Evolutionary conservation across 75 land plant species (phyloP).

Genomic region (Ceratopteris richardii): DNA sequence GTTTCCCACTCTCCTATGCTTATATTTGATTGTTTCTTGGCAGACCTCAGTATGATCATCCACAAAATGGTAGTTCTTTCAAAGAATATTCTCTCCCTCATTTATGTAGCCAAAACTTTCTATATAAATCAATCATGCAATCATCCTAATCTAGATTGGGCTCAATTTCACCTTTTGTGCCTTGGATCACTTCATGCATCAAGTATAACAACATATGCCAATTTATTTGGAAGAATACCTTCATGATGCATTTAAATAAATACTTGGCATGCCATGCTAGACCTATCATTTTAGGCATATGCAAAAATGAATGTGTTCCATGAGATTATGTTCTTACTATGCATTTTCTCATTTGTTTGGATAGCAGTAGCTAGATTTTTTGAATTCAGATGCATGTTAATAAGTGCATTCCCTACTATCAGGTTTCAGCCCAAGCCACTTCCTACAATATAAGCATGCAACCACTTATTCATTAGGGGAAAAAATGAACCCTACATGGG

Average conservation of each 20-base stretch:
- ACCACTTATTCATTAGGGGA: slow-evolving; percentile 25
- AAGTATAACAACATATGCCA: not conserved
- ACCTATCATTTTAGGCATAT: slow-evolving; percentile 1
- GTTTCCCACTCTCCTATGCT: slow-evolving; percentile 34
- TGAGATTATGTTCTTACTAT: not conserved
- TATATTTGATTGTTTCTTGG: slow-evolving; percentile 22
- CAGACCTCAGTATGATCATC: slow-evolving; percentile 39
- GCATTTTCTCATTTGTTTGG: slow-evolving; percentile 21
- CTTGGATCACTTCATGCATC: slow-evolving; percentile 5
- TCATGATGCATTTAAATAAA: slow-evolving; percentile 19
- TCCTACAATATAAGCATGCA: slow-evolving; percentile 33
- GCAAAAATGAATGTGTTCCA: slow-evolving; percentile 30
- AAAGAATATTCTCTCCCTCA: slow-evolving; percentile 39
- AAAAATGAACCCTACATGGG: too few species aligned
- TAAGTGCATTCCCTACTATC: slow-evolving; percentile 32
- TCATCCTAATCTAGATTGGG: slow-evolving; percentile 7
- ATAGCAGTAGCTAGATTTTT: slow-evolving; percentile 18
- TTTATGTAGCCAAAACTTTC: slow-evolving; percentile 32
- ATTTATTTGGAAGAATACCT: slow-evolving; percentile 3
- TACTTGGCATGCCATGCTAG: not conserved
- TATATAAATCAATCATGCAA: slow-evolving; percentile 20
- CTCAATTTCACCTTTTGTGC: slow-evolving; percentile 3
- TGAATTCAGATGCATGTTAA: slow-evolving; percentile 32
- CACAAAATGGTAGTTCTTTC: slow-evolving; percentile 38
- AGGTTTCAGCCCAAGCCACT: slow-evolving; percentile 24